Conservation (phyloP, 371 early-diverging fungal species). For the Homolaphlyctis polyrhiza region DNA sequence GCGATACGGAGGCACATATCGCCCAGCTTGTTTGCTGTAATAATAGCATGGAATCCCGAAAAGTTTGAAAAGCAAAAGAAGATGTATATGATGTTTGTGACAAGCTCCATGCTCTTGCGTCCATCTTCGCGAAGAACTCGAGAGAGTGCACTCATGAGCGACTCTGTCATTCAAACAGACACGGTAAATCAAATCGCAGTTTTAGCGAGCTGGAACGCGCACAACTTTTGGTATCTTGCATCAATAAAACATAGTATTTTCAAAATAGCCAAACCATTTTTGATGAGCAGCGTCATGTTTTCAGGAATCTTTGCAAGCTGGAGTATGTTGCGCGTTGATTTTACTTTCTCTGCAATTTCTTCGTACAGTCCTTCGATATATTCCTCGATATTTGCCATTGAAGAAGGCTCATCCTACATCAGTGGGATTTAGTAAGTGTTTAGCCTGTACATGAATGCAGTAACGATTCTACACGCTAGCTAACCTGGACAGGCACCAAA, state of each 20-base stretch:
- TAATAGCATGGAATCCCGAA: conserved; percentile 35
- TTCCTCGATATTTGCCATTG: conserved; percentile 33
- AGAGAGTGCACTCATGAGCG: conserved; percentile 46
- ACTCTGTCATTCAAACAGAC: too few species aligned
- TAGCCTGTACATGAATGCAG: background rate
- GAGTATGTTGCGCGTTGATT: conserved; percentile 36
- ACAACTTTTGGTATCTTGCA: background rate
- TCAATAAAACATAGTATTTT: background rate
- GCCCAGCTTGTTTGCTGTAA: conserved; percentile 47
- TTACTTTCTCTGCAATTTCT: conserved; percentile 44
- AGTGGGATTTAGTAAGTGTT: background rate
- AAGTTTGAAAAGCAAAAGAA: conserved; percentile 47
- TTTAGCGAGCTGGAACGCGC: conserved; percentile 7
- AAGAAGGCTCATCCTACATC: conserved; percentile 22
- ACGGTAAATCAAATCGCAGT: conserved; percentile 6
- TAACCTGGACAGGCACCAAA: background rate
- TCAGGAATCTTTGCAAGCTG: conserved; percentile 28
- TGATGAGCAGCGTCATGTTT: conserved; percentile 29
- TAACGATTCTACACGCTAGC: background rate
- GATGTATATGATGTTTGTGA: conserved; percentile 44
- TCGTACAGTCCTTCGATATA: conserved; percentile 52
- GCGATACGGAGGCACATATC: conserved; percentile 45
- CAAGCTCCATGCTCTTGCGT: conserved; percentile 37
- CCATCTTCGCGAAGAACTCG: conserved; percentile 49
- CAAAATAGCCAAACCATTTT: conserved; percentile 33